These are phyloP conservation scores for Wolfiporia cocos DNA, from an alignment of 1,284 basidiomycete genomes.

Conservation along the genomic window DNA sequence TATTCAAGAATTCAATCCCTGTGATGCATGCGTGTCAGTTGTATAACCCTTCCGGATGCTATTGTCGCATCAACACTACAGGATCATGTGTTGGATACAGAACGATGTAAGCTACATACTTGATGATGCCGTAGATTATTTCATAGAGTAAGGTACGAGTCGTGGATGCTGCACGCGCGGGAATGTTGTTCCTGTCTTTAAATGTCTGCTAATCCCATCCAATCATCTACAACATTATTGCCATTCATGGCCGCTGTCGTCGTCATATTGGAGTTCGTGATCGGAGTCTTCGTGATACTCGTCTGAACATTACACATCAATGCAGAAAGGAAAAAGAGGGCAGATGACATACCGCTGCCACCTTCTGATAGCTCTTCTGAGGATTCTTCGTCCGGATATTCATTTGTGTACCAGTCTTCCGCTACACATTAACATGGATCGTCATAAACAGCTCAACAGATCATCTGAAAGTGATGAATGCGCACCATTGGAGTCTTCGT, in stretches of 20 bases:
- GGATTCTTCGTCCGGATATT: constrained; percentile 69
- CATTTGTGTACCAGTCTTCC: constrained; percentile 77
- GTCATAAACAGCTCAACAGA: not conserved
- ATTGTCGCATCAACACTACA: too few species aligned
- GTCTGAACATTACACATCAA: constrained; percentile 5
- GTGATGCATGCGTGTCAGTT: too few species aligned
- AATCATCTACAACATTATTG: not conserved
- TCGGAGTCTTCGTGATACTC: constrained; percentile 15
- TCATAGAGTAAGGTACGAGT: too few species aligned
- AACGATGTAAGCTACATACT: too few species aligned
- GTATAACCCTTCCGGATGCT: too few species aligned
- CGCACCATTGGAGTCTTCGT: constrained; percentile 77
- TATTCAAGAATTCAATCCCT: too few species aligned
- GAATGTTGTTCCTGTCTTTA: too few species aligned
- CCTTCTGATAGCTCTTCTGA: constrained; percentile 20
- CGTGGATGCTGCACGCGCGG: too few species aligned
- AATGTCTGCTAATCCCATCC: too few species aligned
- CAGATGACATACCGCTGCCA: constrained; percentile 22
- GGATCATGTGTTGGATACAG: too few species aligned
- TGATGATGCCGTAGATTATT: too few species aligned
- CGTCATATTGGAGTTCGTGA: constrained; percentile 12
- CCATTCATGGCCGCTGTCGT: constrained; percentile 5
- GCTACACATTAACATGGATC: constrained; percentile 33
- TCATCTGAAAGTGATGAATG: constrained; percentile 4
- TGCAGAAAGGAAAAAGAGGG: not conserved